A percentile compares a stretch with the other conserved stretches of the same genome.
Conservation (phyloP, 139 green algal genomes). For the Eudorina sp. region DNA sequence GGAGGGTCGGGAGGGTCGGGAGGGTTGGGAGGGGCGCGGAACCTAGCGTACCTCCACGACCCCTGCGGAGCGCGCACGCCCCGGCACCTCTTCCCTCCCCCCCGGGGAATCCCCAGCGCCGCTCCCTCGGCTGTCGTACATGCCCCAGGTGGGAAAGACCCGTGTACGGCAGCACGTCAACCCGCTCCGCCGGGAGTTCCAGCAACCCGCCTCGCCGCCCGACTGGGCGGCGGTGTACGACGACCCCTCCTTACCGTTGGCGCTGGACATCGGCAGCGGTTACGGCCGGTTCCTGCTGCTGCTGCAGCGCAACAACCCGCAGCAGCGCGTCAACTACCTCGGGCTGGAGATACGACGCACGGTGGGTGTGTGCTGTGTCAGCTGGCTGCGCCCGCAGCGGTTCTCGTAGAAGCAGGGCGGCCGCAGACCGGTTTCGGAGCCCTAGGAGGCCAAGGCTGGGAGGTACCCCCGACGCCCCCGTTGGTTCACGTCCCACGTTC, state of each 20-base stretch:
- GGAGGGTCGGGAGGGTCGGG: too few species aligned
- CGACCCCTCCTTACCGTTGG: slow-evolving; percentile 75
- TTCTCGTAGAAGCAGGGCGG: neutral
- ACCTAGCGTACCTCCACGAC: too few species aligned
- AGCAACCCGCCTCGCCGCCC: slow-evolving; percentile 22
- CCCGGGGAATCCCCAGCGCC: neutral
- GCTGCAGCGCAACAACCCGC: slow-evolving; percentile 43
- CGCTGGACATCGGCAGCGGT: slow-evolving; percentile 89
- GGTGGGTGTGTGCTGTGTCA: slow-evolving; percentile 37
- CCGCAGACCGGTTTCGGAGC: too few species aligned
- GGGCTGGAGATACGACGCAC: slow-evolving; percentile 87
- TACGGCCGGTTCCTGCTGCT: slow-evolving; percentile 86
- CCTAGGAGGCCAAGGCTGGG: too few species aligned
- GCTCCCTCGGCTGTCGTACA: neutral
- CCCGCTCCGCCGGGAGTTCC: slow-evolving; percentile 72
- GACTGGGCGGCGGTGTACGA: slow-evolving; percentile 73
- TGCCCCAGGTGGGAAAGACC: slow-evolving; percentile 52
- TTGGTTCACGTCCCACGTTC: too few species aligned
- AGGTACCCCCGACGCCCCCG: too few species aligned
- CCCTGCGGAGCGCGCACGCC: too few species aligned
- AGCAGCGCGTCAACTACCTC: slow-evolving; percentile 78
- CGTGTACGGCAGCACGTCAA: slow-evolving; percentile 91
- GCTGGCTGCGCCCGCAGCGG: neutral
- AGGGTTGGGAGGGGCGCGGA: too few species aligned
- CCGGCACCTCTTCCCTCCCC: neutral